Base-by-base conservation (phyloP, 345 rosid genomes). In the Linum usitatissimum region DNA sequence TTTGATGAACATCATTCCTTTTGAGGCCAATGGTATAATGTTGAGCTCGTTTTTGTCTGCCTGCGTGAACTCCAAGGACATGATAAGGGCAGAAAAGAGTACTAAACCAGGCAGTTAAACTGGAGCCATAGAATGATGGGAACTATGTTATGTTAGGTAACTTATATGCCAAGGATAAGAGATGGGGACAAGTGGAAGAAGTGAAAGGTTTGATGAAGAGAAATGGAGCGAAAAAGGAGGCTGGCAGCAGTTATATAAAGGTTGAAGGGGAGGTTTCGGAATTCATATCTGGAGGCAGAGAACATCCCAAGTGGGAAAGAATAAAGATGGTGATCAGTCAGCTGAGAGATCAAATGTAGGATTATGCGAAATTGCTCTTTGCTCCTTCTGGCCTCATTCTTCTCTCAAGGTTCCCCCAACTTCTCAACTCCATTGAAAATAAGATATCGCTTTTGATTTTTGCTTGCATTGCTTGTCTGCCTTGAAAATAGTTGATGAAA, bases 191-290 rank as follows among this genome's bases (percentile, higher is more conserved):
- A 53, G 85, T 70, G 0, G 77, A 77, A 65, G 78, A 71, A 57
- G 74, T 86, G n/a, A 79, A 83, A 64, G 64, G 64, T 56, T 54
- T 79, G 68, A 86, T 90, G 95, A 79, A 83, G 72, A 78, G 71
- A 70, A 85, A 71, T 10, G 79, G 83, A 23, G 83, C 81, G 5
- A 82, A 70, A 73, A 83, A 90, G 70, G 90, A 83, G 69, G 83
- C 76, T 5, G 91, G 97, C 14, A 77, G 83, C 68, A 90, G 97
- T 68, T 68, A 73, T 60, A 80, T 86, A 66, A 91, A 89, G 75
- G 56, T 86, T 62, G 71, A 77, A 63, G 74, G 74, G 64, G 59
- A 55, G 34, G 84, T 81, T 69, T 83, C 77, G 0, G 86, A 84
- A 76, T 86, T 86, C 61, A 68, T 81, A 40, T 79, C 91, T 61